Evolutionary conservation across 495 filamentous ascomycete species (phyloP).

Genomic region (Trichoderma gamsii): DNA sequence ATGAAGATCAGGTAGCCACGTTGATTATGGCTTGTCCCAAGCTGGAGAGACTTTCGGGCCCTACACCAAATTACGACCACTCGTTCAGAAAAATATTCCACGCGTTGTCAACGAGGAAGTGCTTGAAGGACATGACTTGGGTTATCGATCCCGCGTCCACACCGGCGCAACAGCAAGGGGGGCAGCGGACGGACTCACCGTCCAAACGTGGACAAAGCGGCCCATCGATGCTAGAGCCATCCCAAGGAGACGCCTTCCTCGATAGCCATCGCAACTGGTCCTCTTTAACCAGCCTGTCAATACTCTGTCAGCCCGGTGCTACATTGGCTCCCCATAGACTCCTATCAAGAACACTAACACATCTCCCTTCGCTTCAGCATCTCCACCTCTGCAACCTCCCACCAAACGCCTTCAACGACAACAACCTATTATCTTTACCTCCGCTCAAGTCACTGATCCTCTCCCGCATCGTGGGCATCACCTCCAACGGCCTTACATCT

Average conservation of each 20-base stretch:
- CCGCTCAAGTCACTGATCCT: slow-evolving; percentile 67
- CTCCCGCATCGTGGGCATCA: slow-evolving; percentile 69
- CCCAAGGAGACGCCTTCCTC: slow-evolving; percentile 63
- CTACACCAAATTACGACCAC: slow-evolving; percentile 64
- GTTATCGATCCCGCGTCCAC: slow-evolving; percentile 44
- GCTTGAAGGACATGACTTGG: slow-evolving; percentile 77
- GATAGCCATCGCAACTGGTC: slow-evolving; percentile 66
- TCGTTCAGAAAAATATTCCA: slow-evolving; percentile 69
- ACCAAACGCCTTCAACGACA: slow-evolving; percentile 64
- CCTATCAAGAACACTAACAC: slow-evolving; percentile 56
- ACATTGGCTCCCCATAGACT: slow-evolving; percentile 61
- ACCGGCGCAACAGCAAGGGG: neutral
- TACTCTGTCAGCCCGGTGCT: slow-evolving; percentile 61
- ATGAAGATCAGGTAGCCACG: slow-evolving; percentile 68
- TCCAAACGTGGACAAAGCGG: slow-evolving; percentile 21
- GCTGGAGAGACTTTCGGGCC: slow-evolving; percentile 66
- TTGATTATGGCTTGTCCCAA: slow-evolving; percentile 83
- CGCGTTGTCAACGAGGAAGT: slow-evolving; percentile 68
- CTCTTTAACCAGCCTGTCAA: slow-evolving; percentile 63
- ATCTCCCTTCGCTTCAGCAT: slow-evolving; percentile 62
- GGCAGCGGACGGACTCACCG: neutral
- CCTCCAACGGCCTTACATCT: slow-evolving; percentile 66
- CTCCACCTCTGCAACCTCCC: slow-evolving; percentile 72
- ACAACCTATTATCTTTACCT: slow-evolving; percentile 62
- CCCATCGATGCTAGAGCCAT: slow-evolving; percentile 51